A percentile compares a stretch with the other conserved stretches of the same genome.
phyloP scores from a whole-genome alignment of 306 rosid species.

The Cucurbita argyrosperma region DNA sequence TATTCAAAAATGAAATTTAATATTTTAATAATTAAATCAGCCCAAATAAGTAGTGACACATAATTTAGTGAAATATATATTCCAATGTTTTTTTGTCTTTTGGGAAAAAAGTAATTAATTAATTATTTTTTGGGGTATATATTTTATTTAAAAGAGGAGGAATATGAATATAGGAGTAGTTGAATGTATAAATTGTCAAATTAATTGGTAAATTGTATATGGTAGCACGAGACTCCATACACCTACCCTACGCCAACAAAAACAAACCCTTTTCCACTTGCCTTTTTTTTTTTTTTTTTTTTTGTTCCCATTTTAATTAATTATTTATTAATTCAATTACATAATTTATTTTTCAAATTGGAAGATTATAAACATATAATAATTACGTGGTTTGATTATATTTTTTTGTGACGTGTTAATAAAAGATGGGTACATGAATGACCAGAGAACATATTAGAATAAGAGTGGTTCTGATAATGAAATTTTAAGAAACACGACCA shows the following conservation, averaged over 20 bases:
- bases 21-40: background rate
- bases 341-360: too few species aligned
- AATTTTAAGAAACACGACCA: background rate
- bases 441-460: rapidly evolving
- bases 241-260: background rate
- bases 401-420: too few species aligned
- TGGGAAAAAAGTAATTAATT: background rate
- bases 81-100: background rate
- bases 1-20: background rate
- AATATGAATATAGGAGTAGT: background rate
- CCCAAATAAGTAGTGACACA: background rate
- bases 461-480: too few species aligned
- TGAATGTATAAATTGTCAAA: background rate
- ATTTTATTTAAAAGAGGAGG: background rate
- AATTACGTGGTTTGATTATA: too few species aligned
- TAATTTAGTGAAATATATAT: background rate
- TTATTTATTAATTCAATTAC: background rate
- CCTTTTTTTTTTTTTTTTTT: background rate
- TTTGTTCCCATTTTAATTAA: background rate
- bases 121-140: background rate
- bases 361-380: too few species aligned
- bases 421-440: too few species aligned
- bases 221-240: background rate
- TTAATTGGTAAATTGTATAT: background rate
- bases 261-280: background rate